Base-by-base conservation (phyloP, 768 basidiomycete species). In the Tulasnella calospora region DNA sequence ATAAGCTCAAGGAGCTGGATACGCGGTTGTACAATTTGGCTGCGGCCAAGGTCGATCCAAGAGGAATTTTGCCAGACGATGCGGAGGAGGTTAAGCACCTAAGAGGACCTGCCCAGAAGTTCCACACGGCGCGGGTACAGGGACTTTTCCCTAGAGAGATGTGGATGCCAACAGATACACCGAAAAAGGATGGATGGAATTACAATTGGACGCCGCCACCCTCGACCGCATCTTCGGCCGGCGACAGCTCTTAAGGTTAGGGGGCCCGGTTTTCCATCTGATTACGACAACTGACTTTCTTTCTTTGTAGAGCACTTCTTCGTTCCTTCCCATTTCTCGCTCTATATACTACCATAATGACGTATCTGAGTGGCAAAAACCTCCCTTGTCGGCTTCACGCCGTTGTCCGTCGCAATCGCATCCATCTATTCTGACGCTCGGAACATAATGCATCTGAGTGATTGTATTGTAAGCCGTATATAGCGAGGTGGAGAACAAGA, bases 141-240 rank as follows among this genome's bases (percentile, higher is more conserved):
- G 85, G 85, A 8, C 83, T 97, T 47, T 94, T 96, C 85, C 96
- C 96, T 79, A 89, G 96, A 79, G 96, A 98, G 83, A 83, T 94
- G 82, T 90, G 91, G 80, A 88, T 94, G 71, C 96, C 96, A 67
- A 90, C 92, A 6, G 96, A 97, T 82, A 96, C 93, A 9, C 92
- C 94, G 2, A 88, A 92, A 35, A 89, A 88, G 76, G 87, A 88
- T 61, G 94, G 94, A 4, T 97, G 95, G 95, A 90, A 91, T 75
- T 92, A 96, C 82, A 90, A 92, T n/a, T 96, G 92, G 90, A 93
- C 88, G 76, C 88, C 92, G 71, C 89, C 90, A 27, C 46, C 41
- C 9, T 69, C 79, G 27, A 55, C 47, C 12, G 3, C 74, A 15
- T 27, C 27, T 33, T 67, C 61, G 4, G 3, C 61, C 33, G 61